Conservation (phyloP, 805 yeast species). For the Nakazawaea wickerhamii region DNA sequence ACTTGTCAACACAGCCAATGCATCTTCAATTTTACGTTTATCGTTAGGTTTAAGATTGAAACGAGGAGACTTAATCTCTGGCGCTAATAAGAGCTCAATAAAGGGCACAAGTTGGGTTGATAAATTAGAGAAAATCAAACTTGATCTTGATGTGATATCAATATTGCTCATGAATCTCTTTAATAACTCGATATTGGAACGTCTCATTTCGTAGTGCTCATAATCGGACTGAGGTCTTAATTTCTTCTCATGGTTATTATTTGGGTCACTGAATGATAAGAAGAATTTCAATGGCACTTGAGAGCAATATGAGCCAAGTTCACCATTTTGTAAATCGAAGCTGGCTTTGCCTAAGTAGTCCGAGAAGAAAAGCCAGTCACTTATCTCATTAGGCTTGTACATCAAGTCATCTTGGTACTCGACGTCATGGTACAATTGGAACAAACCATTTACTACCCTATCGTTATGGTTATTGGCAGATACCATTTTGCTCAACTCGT, state of each 20-base stretch:
- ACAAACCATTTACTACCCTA: conserved; percentile 66
- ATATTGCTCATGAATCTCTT: conserved; percentile 26
- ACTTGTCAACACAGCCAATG: conserved; percentile 33
- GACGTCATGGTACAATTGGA: conserved; percentile 55
- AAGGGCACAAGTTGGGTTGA: conserved; percentile 30
- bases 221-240: conserved; percentile 26
- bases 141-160: conserved; percentile 23
- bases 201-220: conserved; percentile 32
- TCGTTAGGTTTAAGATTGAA: conserved; percentile 26
- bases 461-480: conserved; percentile 49
- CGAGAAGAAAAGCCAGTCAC: conserved; percentile 74
- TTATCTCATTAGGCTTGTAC: conserved; percentile 49
- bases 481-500: conserved; percentile 39
- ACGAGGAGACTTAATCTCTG: conserved; percentile 22
- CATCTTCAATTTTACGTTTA: conserved; percentile 27
- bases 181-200: conserved; percentile 29
- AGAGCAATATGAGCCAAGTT: conserved; percentile 48
- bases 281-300: conserved; percentile 58
- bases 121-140: conserved; percentile 21
- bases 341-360: conserved; percentile 46
- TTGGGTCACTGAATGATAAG: conserved; percentile 57
- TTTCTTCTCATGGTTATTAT: conserved; percentile 23
- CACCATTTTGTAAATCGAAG: conserved; percentile 38
- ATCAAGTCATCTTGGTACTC: conserved; percentile 63
- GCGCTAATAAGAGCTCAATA: conserved; percentile 25